Evolutionary conservation across 345 rosid species (phyloP).

Genomic region (Limnanthes douglasii): DNA sequence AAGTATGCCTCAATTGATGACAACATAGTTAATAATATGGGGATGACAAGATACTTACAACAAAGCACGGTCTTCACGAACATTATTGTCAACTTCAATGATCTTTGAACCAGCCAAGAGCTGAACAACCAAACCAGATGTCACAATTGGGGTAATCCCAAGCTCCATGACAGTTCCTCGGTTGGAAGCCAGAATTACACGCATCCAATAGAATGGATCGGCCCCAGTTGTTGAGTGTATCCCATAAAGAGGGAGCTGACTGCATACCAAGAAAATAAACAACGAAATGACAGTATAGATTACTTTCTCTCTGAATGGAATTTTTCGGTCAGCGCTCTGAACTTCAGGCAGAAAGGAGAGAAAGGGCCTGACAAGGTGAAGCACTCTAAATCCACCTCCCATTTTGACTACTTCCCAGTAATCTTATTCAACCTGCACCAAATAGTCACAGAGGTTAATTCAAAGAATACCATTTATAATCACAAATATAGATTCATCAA

Average conservation of each 20-base stretch:
- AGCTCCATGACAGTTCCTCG: constrained; percentile 82
- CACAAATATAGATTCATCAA: too few relatives aligned
- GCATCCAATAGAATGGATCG: constrained; percentile 73
- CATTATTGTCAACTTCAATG: constrained; percentile 60
- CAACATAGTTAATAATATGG: too few relatives aligned
- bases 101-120: constrained; percentile 67
- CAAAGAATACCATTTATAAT: too few relatives aligned
- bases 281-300: constrained; percentile 41
- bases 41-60: constrained; percentile 36
- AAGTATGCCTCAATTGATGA: too few relatives aligned
- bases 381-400: constrained; percentile 64
- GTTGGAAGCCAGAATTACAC: constrained; percentile 60
- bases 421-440: too few relatives aligned
- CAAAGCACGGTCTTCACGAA: constrained; percentile 60
- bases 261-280: constrained; percentile 53
- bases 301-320: constrained; percentile 60
- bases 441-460: too few relatives aligned
- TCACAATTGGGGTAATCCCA: constrained; percentile 63
- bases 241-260: constrained; percentile 67
- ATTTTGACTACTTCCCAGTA: too few relatives aligned
- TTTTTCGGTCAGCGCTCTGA: constrained; percentile 50
- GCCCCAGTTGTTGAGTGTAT: constrained; percentile 59
- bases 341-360: constrained; percentile 42
- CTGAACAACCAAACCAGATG: constrained; percentile 60
- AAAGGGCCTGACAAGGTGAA: constrained; percentile 56